A percentile compares a stretch with the other conserved stretches of the same genome.
Conservation (phyloP, 2,329 filamentous ascomycete species). For the Canariomyces notabilis region DNA sequence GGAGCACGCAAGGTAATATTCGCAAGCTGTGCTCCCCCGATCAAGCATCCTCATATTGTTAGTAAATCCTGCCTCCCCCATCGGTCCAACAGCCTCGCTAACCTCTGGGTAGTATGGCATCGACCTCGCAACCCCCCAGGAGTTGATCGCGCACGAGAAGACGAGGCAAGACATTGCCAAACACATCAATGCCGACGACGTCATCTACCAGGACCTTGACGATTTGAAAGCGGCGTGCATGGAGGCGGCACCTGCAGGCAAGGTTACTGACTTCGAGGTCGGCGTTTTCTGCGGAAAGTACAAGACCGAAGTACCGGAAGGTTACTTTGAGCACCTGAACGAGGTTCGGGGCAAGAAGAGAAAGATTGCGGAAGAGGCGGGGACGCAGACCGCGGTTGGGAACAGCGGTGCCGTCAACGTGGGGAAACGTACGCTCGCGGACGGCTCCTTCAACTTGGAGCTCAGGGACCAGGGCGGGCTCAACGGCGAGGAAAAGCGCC, state of each 20-base stretch:
- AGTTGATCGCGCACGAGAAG: slow-evolving; percentile 39
- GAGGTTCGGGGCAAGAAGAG: slow-evolving; percentile 63
- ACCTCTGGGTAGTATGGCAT: slow-evolving; percentile 38
- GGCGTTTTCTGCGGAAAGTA: slow-evolving; percentile 91
- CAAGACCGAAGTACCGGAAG: slow-evolving; percentile 69
- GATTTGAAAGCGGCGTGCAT: slow-evolving; percentile 78
- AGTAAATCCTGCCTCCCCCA: slow-evolving; percentile 32
- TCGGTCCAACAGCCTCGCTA: background rate
- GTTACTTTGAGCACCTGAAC: slow-evolving; percentile 79
- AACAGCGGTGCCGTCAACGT: slow-evolving; percentile 53
- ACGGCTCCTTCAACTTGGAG: background rate
- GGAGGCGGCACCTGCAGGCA: slow-evolving; percentile 58
- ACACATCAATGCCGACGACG: slow-evolving; percentile 42
- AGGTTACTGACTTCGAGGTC: slow-evolving; percentile 68
- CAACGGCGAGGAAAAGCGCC: background rate
- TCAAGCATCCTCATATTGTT: slow-evolving; percentile 84
- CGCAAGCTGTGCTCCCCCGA: slow-evolving; percentile 74
- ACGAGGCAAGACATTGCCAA: slow-evolving; percentile 39
- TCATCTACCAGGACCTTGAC: slow-evolving; percentile 58
- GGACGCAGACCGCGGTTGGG: slow-evolving; percentile 18
- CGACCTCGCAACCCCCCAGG: slow-evolving; percentile 40
- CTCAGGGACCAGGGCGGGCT: background rate
- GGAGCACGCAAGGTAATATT: slow-evolving; percentile 80
- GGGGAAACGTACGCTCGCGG: slow-evolving; percentile 6
- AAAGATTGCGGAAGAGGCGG: slow-evolving; percentile 36